Conservation (phyloP, 805 yeast species). For the Debaryomyces castellii region DNA sequence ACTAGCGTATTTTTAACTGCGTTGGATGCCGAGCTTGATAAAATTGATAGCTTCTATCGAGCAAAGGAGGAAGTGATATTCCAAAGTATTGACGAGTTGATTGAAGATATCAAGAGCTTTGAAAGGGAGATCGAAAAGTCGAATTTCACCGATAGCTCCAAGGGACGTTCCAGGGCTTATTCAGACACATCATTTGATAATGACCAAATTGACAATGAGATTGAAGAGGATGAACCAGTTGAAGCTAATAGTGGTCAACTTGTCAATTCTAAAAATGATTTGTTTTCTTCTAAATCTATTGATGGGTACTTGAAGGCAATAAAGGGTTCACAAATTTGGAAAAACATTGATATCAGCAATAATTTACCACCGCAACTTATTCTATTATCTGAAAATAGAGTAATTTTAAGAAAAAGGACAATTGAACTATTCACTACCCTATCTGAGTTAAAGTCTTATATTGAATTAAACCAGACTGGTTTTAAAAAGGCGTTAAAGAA, state of each 20-base stretch:
- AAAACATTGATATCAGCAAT: conserved; percentile 18
- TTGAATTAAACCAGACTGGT: conserved; percentile 53
- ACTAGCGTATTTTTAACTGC: conserved; percentile 64
- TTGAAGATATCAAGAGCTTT: conserved; percentile 63
- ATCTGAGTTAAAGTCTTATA: conserved; percentile 49
- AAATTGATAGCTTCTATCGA: conserved; percentile 73
- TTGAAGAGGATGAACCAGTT: conserved; percentile 27
- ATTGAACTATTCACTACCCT: conserved; percentile 45
- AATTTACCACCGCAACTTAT: conserved; percentile 33
- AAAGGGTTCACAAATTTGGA: conserved; percentile 34
- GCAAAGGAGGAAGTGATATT: conserved; percentile 62
- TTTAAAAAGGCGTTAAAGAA: conserved; percentile 54
- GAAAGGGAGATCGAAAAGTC: conserved; percentile 36
- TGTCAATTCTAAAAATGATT: conserved; percentile 3
- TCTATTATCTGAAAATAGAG: conserved; percentile 49
- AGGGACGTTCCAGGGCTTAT: conserved; percentile 10
- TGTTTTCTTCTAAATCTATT: conserved; percentile 21
- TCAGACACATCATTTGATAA: conserved; percentile 18
- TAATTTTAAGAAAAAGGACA: conserved; percentile 45
- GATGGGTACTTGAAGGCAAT: conserved; percentile 39
- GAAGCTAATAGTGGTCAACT: background rate
- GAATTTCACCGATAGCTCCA: conserved; percentile 3
- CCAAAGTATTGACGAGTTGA: conserved; percentile 53
- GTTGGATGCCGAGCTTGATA: conserved; percentile 71
- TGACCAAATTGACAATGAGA: conserved; percentile 25